These are phyloP conservation scores for Geotrichum klebahnii DNA, from an alignment of 1,139 yeast species.

Conservation along the genomic window DNA sequence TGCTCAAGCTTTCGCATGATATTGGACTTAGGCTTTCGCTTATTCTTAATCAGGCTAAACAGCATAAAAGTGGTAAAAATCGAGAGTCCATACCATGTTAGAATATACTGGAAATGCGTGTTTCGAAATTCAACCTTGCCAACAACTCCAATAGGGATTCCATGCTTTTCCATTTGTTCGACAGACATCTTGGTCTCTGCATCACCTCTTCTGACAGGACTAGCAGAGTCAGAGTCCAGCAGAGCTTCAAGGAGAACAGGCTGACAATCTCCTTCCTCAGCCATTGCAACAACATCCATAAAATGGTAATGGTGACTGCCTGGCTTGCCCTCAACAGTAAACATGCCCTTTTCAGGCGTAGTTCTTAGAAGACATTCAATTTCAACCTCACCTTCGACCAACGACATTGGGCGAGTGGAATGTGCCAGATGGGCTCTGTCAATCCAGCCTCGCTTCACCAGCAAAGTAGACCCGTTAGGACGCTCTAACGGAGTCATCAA, in stretches of 20 bases:
- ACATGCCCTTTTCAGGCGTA: slow-evolving; percentile 63
- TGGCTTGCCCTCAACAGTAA: slow-evolving; percentile 70
- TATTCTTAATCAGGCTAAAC: slow-evolving; percentile 46
- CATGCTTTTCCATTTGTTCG: slow-evolving; percentile 52
- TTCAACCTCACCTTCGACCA: slow-evolving; percentile 71
- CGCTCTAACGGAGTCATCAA: slow-evolving; percentile 80
- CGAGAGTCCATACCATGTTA: slow-evolving; percentile 92
- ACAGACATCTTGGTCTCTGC: slow-evolving; percentile 32
- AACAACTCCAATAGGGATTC: slow-evolving; percentile 83
- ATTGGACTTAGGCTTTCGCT: slow-evolving; percentile 24
- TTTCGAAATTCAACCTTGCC: slow-evolving; percentile 79
- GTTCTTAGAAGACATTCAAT: slow-evolving; percentile 69
- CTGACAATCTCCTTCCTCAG: slow-evolving; percentile 58
- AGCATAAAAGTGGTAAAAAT: slow-evolving; percentile 65
- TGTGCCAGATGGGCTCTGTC: slow-evolving; percentile 69
- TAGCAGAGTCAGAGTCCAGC: slow-evolving; percentile 51
- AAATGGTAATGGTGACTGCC: slow-evolving; percentile 48
- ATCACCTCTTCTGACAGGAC: slow-evolving; percentile 40
- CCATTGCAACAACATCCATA: slow-evolving; percentile 80
- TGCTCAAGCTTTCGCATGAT: slow-evolving; percentile 30
- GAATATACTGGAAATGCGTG: slow-evolving; percentile 84
- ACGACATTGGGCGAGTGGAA: slow-evolving; percentile 58
- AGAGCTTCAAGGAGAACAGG: slow-evolving; percentile 78
- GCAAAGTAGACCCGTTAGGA: slow-evolving; percentile 41
- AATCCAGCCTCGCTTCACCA: slow-evolving; percentile 93